Evolutionary conservation across 306 rosid genomes (phyloP).

Genomic region (Canavalia ensiformis): DNA sequence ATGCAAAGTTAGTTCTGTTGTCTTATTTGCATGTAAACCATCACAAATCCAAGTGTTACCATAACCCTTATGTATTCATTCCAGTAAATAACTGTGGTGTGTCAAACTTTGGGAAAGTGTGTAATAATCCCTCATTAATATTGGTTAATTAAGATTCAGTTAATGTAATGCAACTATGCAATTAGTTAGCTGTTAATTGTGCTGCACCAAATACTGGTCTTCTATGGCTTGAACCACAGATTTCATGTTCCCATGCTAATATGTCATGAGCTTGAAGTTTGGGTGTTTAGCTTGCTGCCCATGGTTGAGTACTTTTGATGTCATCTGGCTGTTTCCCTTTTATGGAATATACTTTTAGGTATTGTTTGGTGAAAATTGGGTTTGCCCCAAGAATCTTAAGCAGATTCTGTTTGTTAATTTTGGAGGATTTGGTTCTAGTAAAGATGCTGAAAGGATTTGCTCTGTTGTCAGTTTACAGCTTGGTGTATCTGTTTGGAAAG

Average conservation of each 20-base stretch:
- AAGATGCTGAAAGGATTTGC: neutral
- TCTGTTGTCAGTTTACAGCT: neutral
- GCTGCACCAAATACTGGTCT: constrained; percentile 29
- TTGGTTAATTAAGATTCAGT: constrained; percentile 17
- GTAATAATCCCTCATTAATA: neutral
- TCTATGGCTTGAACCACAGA: constrained; percentile 1
- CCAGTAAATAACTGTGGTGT: neutral
- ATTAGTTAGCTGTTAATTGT: constrained; percentile 9
- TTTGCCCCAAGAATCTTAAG: neutral
- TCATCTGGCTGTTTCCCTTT: neutral
- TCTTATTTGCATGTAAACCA: constrained; percentile 3
- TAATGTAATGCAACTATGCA: neutral
- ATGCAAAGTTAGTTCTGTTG: neutral
- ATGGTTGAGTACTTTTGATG: neutral
- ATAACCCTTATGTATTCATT: too few relatives aligned
- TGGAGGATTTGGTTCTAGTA: neutral
- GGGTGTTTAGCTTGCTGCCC: neutral
- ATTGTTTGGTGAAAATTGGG: neutral
- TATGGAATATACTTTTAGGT: neutral
- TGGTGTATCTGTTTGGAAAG: neutral
- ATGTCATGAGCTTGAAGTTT: neutral
- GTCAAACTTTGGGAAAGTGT: neutral
- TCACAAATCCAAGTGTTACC: neutral
- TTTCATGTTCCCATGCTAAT: neutral
- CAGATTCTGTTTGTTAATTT: neutral